Base-by-base conservation (phyloP, 331 rosid species). In the Saraca asoca region DNA sequence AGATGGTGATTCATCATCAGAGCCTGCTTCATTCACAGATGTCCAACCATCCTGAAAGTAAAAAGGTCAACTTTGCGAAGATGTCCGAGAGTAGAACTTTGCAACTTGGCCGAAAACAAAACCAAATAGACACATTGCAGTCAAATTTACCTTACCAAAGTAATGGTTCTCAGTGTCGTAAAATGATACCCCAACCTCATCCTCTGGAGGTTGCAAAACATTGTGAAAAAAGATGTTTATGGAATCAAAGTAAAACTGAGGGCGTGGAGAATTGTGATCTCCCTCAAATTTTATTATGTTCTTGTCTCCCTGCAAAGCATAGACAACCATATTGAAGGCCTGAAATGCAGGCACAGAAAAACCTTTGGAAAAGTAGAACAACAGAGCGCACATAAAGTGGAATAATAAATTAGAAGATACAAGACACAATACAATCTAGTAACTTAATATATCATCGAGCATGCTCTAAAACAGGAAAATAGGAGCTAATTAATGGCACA, bases 251-350 rank as follows among this genome's bases (percentile, higher is more conserved):
- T 80, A 94, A 80, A 85, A 90, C 69, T 86, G 95, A 78, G 99
- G 96, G 44, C 97, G 89, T 29, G 96, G 91, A 72, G 99, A 94
- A 64, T 94, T 94, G 90, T 94, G 99, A 78, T 94, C 99, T 59
- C 99, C 99, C 56, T 94, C 99, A 55, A 94, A 94, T 85, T 88
- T 90, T 68, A 90, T 85, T 51, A 90, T 74, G 75, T 80, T 94
- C 79, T 85, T 90, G 78, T 94, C 97, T 68, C 99, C 99, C 99
- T 94, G 80, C 75, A 77, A 70, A 79, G 60, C 51, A 17, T 58
- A 20, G 61, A 20, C 31, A 59, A 29, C n/a, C 63, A 56, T 55
- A 46, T 56, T 56, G 31, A 24, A 24, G 35, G 59, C 39, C 48
- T 37, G 58, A 45, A 49, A 39, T 53, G 41, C 44, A 37, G 33